Evolutionary conservation across 2,329 filamentous ascomycete species (phyloP), one percentile per base, ranked within the genome.

Genomic region (Paracamarosporium sp.): DNA sequence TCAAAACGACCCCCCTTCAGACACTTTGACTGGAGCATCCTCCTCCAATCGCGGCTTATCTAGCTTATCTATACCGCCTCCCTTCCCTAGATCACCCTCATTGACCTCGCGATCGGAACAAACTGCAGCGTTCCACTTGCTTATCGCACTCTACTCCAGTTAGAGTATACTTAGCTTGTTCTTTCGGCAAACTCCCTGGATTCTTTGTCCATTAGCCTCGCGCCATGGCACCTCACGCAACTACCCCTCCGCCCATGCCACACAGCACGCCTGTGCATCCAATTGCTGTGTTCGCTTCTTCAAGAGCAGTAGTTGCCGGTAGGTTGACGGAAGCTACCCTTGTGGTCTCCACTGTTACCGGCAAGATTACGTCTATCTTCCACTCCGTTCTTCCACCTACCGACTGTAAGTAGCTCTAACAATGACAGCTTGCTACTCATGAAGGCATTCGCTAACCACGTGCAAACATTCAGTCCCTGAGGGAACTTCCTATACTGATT

Each of bases 261-360:
- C 70, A 73, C 45, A 68, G 67, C 55, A 65, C 63, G 31, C 64
- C 70, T 20, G 17, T 59, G 22, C 70, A 80, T 53, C 80, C 82
- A 17, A 85, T 93, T 68, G 88, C 87, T 41, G 91, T 97, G 57
- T 84, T 98, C 56, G 90, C 90, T 56, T 98, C 95, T 1, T 90
- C 89, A 25, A 87, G 93, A 68, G 91, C 91, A 56, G 88, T 98
- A 50, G 82, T 98, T 67, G 90, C 89, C 44, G 88, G 90, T 56
- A 83, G 86, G 41, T 79, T 97, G 44, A 92, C 90, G 2, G 88
- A 93, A 20, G 94, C 92, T 57, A 97, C 93, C 12, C 87, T 99
- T 57, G 84, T 90, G 55, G 82, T 97, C 66, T 96, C 92, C 2
- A 85, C 87, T 6, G 74, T 75, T 40, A 93, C 92, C 0, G 95